phyloP scores from a whole-genome alignment of 1,139 yeast genomes.

The Geotrichum siamense region DNA sequence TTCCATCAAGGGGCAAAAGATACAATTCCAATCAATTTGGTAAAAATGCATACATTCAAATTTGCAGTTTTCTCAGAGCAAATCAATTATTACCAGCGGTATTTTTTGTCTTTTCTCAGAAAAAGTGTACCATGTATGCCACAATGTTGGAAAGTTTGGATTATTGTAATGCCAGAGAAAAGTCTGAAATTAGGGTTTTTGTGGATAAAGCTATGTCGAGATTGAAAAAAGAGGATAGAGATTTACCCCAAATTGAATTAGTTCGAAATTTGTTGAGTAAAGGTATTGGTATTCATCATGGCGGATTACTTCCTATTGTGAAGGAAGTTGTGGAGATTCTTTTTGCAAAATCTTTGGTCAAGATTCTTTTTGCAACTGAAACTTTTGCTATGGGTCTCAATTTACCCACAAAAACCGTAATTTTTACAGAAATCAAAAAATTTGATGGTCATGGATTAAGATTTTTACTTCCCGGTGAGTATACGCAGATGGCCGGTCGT shows the following conservation, averaged over 20 bases:
- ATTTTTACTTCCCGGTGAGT: constrained; percentile 85
- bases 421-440: constrained; percentile 74
- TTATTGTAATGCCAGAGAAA: constrained; percentile 74
- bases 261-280: constrained; percentile 76
- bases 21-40: constrained; percentile 79
- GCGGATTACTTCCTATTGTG: constrained; percentile 90
- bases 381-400: constrained; percentile 98
- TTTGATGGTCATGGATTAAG: constrained; percentile 86
- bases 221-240: constrained; percentile 84
- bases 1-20: constrained; percentile 31
- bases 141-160: constrained; percentile 61
- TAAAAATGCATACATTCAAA: constrained; percentile 41
- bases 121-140: constrained; percentile 89
- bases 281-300: constrained; percentile 96
- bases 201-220: constrained; percentile 84
- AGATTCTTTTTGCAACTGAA: constrained; percentile 92
- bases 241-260: constrained; percentile 80
- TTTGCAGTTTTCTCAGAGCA: constrained; percentile 65
- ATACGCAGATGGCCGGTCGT: constrained; percentile 98
- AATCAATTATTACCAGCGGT: constrained; percentile 80
- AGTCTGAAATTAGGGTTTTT: constrained; percentile 87
- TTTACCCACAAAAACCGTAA: constrained; percentile 94
- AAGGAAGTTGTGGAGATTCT: constrained; percentile 92
- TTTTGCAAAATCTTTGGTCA: constrained; percentile 77
- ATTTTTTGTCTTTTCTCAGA: constrained; percentile 85